phyloP scores from a whole-genome alignment of 2,329 filamentous ascomycete genomes.

The Sarocladiaceae sp. region DNA sequence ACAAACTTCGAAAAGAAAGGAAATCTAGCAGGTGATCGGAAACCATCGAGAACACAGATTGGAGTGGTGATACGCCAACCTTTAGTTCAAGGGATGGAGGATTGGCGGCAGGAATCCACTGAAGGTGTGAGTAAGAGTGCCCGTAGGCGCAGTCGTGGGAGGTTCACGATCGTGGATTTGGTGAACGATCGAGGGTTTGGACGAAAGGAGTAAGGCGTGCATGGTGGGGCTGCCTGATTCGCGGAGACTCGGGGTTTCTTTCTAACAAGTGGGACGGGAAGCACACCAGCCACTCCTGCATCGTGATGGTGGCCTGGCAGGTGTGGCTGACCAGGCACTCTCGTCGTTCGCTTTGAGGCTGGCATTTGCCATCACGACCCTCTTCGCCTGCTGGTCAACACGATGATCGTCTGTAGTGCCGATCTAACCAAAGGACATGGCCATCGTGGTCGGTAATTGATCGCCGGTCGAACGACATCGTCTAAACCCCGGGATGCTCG shows the following conservation, averaged over 20 bases:
- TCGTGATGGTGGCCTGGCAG: no score
- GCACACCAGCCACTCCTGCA: constrained; percentile 2
- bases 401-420: no score
- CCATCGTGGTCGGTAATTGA: not conserved
- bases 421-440: no score
- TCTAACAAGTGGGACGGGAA: no score
- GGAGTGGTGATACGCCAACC: no score
- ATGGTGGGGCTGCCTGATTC: no score
- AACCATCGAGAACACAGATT: not conserved
- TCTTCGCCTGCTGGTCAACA: no score
- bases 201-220: not conserved
- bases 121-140: not conserved
- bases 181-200: not conserved
- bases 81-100: no score
- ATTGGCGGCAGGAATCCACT: no score
- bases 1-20: not conserved
- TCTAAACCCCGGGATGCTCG: not conserved
- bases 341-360: no score
- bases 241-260: no score
- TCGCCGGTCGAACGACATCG: not conserved
- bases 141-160: not conserved
- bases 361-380: no score
- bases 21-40: not conserved
- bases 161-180: constrained; percentile 2
- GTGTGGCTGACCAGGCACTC: constrained; percentile 1